A percentile compares a stretch with the other conserved stretches of the same genome.
Evolutionary conservation across 345 rosid species (phyloP).

Genomic region (Lumnitzera racemosa): DNA sequence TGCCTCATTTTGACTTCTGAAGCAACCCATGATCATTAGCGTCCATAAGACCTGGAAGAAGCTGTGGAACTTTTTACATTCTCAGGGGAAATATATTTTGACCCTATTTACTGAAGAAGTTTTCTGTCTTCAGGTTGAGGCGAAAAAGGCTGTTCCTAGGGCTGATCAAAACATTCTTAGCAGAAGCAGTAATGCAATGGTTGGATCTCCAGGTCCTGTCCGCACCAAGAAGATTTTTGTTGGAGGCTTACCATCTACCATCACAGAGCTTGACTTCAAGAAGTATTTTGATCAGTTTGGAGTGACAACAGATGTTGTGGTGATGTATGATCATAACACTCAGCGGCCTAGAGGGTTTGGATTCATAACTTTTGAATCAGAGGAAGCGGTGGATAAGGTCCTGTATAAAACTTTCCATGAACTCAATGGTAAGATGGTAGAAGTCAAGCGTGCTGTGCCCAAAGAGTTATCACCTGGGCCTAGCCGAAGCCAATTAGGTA

Average conservation of each 20-base stretch:
- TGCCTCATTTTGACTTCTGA: no score
- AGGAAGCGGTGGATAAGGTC: constrained; percentile 75
- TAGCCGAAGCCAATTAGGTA: constrained; percentile 50
- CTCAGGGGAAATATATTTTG: no score
- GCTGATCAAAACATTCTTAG: constrained; percentile 59
- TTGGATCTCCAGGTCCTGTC: constrained; percentile 58
- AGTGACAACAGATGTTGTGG: constrained; percentile 76
- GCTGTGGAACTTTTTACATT: no score
- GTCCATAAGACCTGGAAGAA: no score
- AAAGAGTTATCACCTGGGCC: constrained; percentile 75
- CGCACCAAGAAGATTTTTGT: constrained; percentile 82
- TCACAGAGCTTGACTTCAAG: constrained; percentile 72
- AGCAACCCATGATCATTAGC: no score
- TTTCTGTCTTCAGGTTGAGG: constrained; percentile 72
- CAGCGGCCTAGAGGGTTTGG: constrained; percentile 95
- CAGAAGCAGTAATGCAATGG: constrained; percentile 45
- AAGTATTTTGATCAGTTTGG: constrained; percentile 86
- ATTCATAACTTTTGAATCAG: constrained; percentile 74
- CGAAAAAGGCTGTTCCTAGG: constrained; percentile 93
- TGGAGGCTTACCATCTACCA: constrained; percentile 85
- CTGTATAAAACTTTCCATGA: constrained; percentile 75
- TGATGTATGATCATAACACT: constrained; percentile 92
- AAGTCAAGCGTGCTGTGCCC: constrained; percentile 94
- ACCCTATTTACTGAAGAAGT: background rate
- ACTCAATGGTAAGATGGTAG: constrained; percentile 91